Percentiles rank a stretch among this genome's conserved stretches.
Evolutionary conservation across 176 grass and related monocot genomes (phyloP).

Genomic region (Dendrocalamus sinicus): DNA sequence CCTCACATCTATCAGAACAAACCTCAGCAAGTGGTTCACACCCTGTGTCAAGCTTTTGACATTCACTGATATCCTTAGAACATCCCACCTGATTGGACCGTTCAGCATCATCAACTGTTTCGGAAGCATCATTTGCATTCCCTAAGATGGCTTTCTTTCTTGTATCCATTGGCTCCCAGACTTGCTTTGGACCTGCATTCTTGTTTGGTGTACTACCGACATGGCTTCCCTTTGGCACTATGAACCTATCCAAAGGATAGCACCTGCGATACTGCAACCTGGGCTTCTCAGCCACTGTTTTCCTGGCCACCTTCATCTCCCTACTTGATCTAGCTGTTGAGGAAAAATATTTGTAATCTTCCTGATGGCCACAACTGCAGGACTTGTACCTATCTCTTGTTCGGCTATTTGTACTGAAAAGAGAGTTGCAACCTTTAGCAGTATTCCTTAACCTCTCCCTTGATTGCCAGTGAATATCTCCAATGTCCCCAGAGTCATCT

Average conservation of each 20-base stretch:
- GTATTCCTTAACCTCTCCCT: conserved; percentile 54
- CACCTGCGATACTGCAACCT: conserved; percentile 70
- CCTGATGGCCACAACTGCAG: conserved; percentile 66
- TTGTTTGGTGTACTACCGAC: conserved; percentile 58
- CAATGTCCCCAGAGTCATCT: conserved; percentile 31
- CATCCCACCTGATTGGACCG: conserved; percentile 31
- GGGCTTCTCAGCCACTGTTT: conserved; percentile 49
- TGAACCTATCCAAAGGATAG: conserved; percentile 51
- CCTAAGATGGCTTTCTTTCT: conserved; percentile 56
- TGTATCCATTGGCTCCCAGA: conserved; percentile 86
- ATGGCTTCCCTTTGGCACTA: conserved; percentile 57
- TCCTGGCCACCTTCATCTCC: conserved; percentile 55
- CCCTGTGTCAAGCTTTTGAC: conserved; percentile 17
- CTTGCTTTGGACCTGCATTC: conserved; percentile 61
- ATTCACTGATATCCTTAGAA: conserved; percentile 21
- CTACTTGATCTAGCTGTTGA: conserved; percentile 40
- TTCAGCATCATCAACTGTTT: conserved; percentile 24
- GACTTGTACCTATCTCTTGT: conserved; percentile 58
- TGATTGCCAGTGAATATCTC: conserved; percentile 47
- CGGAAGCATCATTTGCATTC: conserved; percentile 32
- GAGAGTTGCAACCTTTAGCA: conserved; percentile 49
- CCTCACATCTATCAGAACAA: conserved; percentile 38
- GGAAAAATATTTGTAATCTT: conserved; percentile 54
- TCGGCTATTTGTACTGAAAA: conserved; percentile 43
- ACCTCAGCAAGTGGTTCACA: conserved; percentile 30